phyloP scores from a whole-genome alignment of 805 yeast species.

The Wickerhamomyces bisporus region DNA sequence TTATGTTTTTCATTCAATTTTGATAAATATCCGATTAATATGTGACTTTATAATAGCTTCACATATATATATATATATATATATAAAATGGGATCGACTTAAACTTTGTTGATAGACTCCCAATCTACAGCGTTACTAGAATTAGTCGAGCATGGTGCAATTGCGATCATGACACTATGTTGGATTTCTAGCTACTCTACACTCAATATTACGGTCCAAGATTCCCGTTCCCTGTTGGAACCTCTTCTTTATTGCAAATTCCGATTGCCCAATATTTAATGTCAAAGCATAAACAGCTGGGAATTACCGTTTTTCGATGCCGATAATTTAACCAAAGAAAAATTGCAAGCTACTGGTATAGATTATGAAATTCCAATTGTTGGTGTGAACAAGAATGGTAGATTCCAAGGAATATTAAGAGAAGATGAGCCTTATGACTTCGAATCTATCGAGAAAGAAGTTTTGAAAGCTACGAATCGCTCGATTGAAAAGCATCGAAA shows the following conservation, averaged over 20 bases:
- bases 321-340: constrained; percentile 21
- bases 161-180: constrained; percentile 31
- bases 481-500: constrained; percentile 18
- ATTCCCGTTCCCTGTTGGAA: constrained; percentile 30
- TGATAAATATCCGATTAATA: too few relatives aligned
- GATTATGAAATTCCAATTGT: constrained; percentile 19
- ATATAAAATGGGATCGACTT: too few relatives aligned
- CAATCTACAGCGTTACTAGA: constrained; percentile 25
- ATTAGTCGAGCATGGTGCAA: constrained; percentile 27
- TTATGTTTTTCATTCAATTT: too few relatives aligned
- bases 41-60: too few relatives aligned
- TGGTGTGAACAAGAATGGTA: constrained; percentile 23
- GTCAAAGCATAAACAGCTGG: constrained; percentile 21
- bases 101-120: too few relatives aligned
- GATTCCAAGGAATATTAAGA: constrained; percentile 22
- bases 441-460: constrained; percentile 23
- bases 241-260: constrained; percentile 28
- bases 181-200: constrained; percentile 31
- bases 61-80: too few relatives aligned
- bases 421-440: constrained; percentile 23
- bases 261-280: constrained; percentile 24
- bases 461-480: constrained; percentile 20
- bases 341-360: constrained; percentile 28
- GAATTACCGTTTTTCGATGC: constrained; percentile 29
- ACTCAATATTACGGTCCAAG: constrained; percentile 20